These are phyloP conservation scores for Stagonosporopsis tanaceti DNA, from an alignment of 2,329 filamentous ascomycete genomes.

Conservation along the genomic window DNA sequence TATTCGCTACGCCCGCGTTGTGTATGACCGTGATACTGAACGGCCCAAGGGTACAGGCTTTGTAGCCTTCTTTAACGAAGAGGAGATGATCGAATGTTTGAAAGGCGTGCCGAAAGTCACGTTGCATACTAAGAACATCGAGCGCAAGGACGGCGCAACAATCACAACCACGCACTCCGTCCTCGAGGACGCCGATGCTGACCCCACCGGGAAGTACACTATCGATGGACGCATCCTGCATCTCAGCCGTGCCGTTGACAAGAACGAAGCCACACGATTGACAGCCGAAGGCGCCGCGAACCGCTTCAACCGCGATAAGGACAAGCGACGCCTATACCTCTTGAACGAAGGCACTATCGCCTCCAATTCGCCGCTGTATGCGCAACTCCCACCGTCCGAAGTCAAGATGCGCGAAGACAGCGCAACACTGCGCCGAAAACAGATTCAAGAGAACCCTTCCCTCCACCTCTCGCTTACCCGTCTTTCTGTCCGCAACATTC, in stretches of 20 bases:
- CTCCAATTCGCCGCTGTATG: slow-evolving; percentile 77
- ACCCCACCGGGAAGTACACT: slow-evolving; percentile 85
- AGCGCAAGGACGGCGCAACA: slow-evolving; percentile 47
- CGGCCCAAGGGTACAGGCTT: slow-evolving; percentile 92
- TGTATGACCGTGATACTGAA: slow-evolving; percentile 84
- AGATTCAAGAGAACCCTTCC: slow-evolving; percentile 90
- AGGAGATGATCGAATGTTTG: slow-evolving; percentile 80
- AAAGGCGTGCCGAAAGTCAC: slow-evolving; percentile 69
- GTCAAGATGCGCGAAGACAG: slow-evolving; percentile 88
- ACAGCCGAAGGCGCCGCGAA: slow-evolving; percentile 71
- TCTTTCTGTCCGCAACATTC: slow-evolving; percentile 90
- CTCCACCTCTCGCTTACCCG: slow-evolving; percentile 89
- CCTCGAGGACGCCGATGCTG: slow-evolving; percentile 83
- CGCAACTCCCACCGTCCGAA: slow-evolving; percentile 78
- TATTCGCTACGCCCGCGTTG: slow-evolving; percentile 90
- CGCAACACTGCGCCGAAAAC: slow-evolving; percentile 82
- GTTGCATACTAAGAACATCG: slow-evolving; percentile 47
- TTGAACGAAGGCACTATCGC: slow-evolving; percentile 86
- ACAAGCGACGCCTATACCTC: slow-evolving; percentile 89
- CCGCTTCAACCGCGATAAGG: slow-evolving; percentile 75
- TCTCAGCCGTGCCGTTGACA: slow-evolving; percentile 83
- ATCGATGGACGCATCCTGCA: slow-evolving; percentile 88
- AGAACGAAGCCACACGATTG: slow-evolving; percentile 78
- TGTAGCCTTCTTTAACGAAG: slow-evolving; percentile 84
- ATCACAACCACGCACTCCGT: slow-evolving; percentile 69